phyloP scores from a whole-genome alignment of 768 basidiomycete genomes.

The Termitomyces sp. region DNA sequence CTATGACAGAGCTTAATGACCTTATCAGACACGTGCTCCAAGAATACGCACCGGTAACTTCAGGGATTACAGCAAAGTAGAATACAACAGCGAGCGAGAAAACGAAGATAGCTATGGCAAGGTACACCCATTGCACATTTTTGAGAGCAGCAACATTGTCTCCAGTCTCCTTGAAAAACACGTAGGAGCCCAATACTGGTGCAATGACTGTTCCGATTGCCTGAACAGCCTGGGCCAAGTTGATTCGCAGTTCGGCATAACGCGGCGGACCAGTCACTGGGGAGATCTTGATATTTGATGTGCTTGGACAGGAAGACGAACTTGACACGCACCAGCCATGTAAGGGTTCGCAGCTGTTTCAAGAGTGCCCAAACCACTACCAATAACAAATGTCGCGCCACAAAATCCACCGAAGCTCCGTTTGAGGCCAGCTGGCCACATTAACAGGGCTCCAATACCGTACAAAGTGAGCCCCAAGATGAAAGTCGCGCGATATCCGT shows the following conservation, averaged over 20 bases:
- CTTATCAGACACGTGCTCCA: neutral
- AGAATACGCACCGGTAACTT: constrained; percentile 23
- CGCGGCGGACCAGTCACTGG: constrained; percentile 27
- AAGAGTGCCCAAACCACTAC: constrained; percentile 25
- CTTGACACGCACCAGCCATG: constrained; percentile 22
- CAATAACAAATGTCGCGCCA: constrained; percentile 29
- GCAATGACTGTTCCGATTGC: constrained; percentile 27
- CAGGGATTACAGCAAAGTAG: constrained; percentile 27
- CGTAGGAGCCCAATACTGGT: constrained; percentile 27
- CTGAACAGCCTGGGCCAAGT: constrained; percentile 27
- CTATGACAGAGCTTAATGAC: constrained; percentile 7
- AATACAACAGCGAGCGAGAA: constrained; percentile 25
- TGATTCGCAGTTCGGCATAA: constrained; percentile 27
- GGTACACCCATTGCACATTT: constrained; percentile 29
- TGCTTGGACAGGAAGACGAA: neutral
- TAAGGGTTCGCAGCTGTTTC: constrained; percentile 30
- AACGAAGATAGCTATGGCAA: constrained; percentile 27
- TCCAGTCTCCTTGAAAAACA: constrained; percentile 26
- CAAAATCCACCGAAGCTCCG: constrained; percentile 29
- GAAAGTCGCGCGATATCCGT: constrained; percentile 26
- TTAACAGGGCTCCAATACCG: constrained; percentile 26
- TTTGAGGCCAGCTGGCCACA: constrained; percentile 30
- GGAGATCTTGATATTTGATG: neutral
- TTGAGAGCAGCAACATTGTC: constrained; percentile 24
- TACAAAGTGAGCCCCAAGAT: constrained; percentile 25